Evolutionary conservation across 2,329 filamentous ascomycete genomes (phyloP), one percentile per base, ranked within the genome.

Genomic region (Colletotrichum tanaceti): DNA sequence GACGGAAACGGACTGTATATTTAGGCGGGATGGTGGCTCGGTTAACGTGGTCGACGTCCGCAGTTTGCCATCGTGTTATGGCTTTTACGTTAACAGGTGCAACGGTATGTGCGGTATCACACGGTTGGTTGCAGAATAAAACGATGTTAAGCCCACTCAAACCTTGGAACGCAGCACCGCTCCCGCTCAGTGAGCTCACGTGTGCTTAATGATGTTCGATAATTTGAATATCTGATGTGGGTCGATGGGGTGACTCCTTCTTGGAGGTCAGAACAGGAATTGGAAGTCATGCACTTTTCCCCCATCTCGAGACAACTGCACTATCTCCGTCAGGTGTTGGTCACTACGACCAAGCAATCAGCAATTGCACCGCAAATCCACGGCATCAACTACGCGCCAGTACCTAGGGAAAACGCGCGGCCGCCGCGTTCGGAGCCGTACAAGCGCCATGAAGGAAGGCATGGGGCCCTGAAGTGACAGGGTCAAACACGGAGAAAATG

Each of bases 401-500:
- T n/a, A n/a, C n/a, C n/a, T 1, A 53, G 47, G 14, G 24, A 14
- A n/a, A 0, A 18, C 14, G n/a, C 24, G 32, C 18, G 38, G 41
- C 14, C 50, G 9, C 39, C 38, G 28, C 18, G 22, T 49, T 1
- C 22, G 11, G 9, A 13, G 24, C 38, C 47, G 41, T 49, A 4
- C 41, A 39, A 39, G 22, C 44, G 59, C 55, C 50, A 55, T 46
- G 28, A 32, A 32, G 28, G 28, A 32, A 32, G 28, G 28, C 28
- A 32, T 32, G 16, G 38, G 59, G 22, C 24, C 38, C 32, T 28
- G 24, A n/a, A 55, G 50, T 18, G 50, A 59, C 62, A 46, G 52
- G n/a, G 38, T 68, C 65, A 68, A 68, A 68, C 62, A 68, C 55
- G 62, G 65, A 59, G 65, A 58, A 63, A 43, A 68, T 64, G 53